phyloP scores from a whole-genome alignment of 2,329 filamentous ascomycete species.

The Aureobasidium uvarum region DNA sequence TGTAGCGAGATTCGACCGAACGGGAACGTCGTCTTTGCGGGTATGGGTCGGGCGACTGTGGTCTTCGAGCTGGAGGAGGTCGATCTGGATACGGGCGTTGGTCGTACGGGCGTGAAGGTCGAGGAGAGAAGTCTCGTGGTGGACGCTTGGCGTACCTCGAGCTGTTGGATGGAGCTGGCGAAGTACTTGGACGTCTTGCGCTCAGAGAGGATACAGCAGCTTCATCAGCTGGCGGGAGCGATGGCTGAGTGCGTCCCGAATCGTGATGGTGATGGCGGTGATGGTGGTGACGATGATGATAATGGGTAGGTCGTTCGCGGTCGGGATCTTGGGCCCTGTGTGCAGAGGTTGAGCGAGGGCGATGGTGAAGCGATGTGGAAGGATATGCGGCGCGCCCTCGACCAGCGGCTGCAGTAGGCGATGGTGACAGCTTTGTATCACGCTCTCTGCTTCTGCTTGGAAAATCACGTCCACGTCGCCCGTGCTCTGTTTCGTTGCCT shows the following conservation, averaged over 20 bases:
- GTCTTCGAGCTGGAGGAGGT: slow-evolving; percentile 29
- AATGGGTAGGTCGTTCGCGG: slow-evolving; percentile 5
- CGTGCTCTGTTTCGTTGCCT: slow-evolving; percentile 26
- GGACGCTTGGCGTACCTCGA: slow-evolving; percentile 17
- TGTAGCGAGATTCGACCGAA: slow-evolving; percentile 43
- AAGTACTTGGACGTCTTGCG: slow-evolving; percentile 13
- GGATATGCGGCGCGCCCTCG: slow-evolving; percentile 18
- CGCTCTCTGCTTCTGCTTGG: slow-evolving; percentile 25
- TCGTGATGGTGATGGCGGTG: slow-evolving; percentile 16
- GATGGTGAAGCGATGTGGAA: slow-evolving; percentile 22
- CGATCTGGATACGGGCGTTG: slow-evolving; percentile 7
- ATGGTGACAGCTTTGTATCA: slow-evolving; percentile 20
- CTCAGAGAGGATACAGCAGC: slow-evolving; percentile 10
- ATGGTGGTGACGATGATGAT: slow-evolving; percentile 21
- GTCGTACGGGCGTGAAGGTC: slow-evolving; percentile 7
- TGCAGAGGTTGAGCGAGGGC: slow-evolving; percentile 24
- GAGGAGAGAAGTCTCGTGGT: slow-evolving; percentile 19
- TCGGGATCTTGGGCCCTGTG: slow-evolving; percentile 9
- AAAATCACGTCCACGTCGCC: slow-evolving; percentile 26
- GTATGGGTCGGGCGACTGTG: slow-evolving; percentile 41
- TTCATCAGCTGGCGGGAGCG: slow-evolving; percentile 9
- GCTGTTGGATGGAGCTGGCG: slow-evolving; percentile 17
- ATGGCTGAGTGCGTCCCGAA: slow-evolving; percentile 9
- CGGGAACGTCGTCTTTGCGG: slow-evolving; percentile 43
- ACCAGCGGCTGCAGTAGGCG: slow-evolving; percentile 20